Evolutionary conservation across 148 eudicot species (phyloP), one percentile per base, ranked within the genome.

Genomic region (Camellia japonica): DNA sequence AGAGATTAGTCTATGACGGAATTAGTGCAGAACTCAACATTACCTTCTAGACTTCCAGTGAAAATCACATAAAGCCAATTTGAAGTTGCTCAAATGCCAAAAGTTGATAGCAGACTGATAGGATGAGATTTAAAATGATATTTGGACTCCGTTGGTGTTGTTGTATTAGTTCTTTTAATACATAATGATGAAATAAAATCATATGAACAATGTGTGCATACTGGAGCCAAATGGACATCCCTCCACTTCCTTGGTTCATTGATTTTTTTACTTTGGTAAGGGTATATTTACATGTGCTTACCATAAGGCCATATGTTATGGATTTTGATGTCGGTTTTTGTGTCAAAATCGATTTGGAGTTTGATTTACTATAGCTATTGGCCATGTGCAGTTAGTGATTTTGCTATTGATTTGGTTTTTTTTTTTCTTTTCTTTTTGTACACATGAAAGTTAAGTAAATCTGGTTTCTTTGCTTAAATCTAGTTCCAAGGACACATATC

Each of bases 401-500:
- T 67, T 30, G 46, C 7, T 19, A 46, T 11, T 46, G 19, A 20
- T 47, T 1, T 47, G 15, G 80, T 6, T 41, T 20, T 0, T 47
- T 7, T 5, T 1, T 71, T 51, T 54, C 49, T 60, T 0, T 43
- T 2, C 7, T 1, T 11, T 70, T 52, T 55, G 74, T 19, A 19
- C 58, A 43, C 16, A 42, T 7, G 18, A 38, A 10, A 46, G 6
- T 4, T 69, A 51, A 71, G 2, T 83, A 72, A 80, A 38, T 80
- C 13, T 76, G 30, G 49, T 73, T 74, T 71, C 20, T 47, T 82
- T 70, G 54, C 18, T 80, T 70, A 30, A 19, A 70, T 69, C 20
- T 71, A 96, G 99, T 91, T 88, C 97, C 93, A 43, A 90, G 87
- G 83, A 85, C 93, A n/a, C 79, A 81, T n/a, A 93, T 93, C 65